These are phyloP conservation scores for Fusarium denticulatum DNA, from an alignment of 2,329 filamentous ascomycete species.

Conservation along the genomic window DNA sequence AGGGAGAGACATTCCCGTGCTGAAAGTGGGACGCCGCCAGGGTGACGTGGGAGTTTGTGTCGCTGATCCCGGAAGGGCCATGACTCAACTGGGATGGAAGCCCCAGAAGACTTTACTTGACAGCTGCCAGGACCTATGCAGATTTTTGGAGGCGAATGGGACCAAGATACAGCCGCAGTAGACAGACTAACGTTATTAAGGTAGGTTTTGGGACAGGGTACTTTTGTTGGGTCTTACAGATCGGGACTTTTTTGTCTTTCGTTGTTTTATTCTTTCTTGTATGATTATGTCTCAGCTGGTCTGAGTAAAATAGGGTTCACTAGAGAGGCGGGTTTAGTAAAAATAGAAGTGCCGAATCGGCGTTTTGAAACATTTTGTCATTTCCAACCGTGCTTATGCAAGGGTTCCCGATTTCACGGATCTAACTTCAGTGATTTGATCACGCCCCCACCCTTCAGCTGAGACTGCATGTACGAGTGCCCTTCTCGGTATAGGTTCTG, in stretches of 20 bases:
- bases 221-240: background rate
- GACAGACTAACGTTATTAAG: background rate
- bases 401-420: background rate
- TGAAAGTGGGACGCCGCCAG: background rate
- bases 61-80: slow-evolving; percentile 53
- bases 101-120: slow-evolving; percentile 28
- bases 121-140: slow-evolving; percentile 27
- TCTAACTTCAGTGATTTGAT: background rate
- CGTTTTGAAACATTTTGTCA: background rate
- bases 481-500: background rate
- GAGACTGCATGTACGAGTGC: background rate
- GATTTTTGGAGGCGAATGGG: slow-evolving; percentile 2
- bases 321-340: background rate
- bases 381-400: background rate
- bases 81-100: slow-evolving; percentile 55
- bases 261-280: background rate
- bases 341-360: background rate
- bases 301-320: background rate
- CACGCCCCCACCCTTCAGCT: background rate
- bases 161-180: background rate
- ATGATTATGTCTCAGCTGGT: background rate
- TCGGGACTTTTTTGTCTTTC: background rate
- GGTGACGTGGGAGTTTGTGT: slow-evolving; percentile 47
- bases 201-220: rapidly evolving
- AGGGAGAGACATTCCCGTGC: background rate